Evolutionary conservation across 176 grass and related monocot species (phyloP).

Genomic region (Poa pratensis): DNA sequence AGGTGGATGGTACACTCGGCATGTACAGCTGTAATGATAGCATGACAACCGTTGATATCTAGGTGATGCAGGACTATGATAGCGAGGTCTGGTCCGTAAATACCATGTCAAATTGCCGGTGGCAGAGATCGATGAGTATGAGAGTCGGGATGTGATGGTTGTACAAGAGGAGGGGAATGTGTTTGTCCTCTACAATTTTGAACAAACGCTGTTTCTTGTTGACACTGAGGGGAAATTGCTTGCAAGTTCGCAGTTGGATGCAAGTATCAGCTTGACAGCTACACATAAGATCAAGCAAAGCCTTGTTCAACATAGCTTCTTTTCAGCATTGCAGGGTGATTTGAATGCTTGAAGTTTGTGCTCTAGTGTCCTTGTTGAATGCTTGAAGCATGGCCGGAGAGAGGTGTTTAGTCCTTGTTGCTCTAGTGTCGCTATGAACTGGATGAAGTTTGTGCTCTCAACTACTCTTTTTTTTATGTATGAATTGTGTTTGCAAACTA

Average conservation of each 20-base stretch:
- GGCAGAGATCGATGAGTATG: background rate
- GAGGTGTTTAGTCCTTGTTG: background rate
- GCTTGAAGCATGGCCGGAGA: background rate
- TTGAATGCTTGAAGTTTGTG: conserved; percentile 6
- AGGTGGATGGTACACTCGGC: background rate
- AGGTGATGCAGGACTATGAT: no score
- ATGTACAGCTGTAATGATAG: background rate
- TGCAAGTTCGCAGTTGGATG: background rate
- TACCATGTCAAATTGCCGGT: background rate
- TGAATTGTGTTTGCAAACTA: background rate
- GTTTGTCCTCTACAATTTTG: background rate
- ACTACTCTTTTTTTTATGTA: background rate
- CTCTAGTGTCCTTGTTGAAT: no score
- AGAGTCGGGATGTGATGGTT: background rate
- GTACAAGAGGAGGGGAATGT: background rate
- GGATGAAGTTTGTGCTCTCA: background rate
- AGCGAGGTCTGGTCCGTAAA: background rate
- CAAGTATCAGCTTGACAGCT: background rate
- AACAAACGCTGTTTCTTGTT: background rate
- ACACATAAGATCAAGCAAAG: background rate
- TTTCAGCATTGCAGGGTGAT: background rate
- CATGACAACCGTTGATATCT: background rate
- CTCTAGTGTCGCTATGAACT: background rate
- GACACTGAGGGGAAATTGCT: background rate
- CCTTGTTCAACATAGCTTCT: background rate